phyloP scores from a whole-genome alignment of 306 rosid species.

The Trifolium subterraneum region DNA sequence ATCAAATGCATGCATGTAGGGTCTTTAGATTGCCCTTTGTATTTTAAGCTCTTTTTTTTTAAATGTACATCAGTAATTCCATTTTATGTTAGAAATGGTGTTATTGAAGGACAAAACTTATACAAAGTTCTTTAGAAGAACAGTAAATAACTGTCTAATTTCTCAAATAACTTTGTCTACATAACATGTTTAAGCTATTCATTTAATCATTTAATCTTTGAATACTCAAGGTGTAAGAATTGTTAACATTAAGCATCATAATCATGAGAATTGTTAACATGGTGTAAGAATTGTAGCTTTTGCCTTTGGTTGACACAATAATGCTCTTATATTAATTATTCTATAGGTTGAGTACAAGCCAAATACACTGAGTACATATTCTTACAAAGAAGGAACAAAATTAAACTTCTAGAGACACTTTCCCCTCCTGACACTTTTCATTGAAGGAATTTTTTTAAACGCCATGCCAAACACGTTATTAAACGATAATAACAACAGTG shows the following conservation, averaged over 20 bases:
- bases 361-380: not conserved
- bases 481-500: not conserved
- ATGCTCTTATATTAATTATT: not conserved
- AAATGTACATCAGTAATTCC: constrained; percentile 33
- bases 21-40: constrained; percentile 29
- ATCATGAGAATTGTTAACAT: not conserved
- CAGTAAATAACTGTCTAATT: not conserved
- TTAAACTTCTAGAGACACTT: not conserved
- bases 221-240: too few relatives aligned
- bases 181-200: not conserved
- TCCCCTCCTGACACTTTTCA: not conserved
- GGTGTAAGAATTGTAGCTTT: not conserved
- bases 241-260: not conserved
- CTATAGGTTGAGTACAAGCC: not conserved
- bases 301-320: not conserved
- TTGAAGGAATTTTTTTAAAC: not conserved
- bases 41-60: constrained; percentile 21
- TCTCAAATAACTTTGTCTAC: not conserved
- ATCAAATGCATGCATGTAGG: constrained; percentile 29
- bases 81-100: constrained; percentile 17
- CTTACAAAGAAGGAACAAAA: not conserved
- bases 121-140: too few relatives aligned
- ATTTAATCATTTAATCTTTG: not conserved
- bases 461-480: not conserved
- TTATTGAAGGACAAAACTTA: too few relatives aligned